These are phyloP conservation scores for Ustilago trichophora DNA, from an alignment of 1,284 basidiomycete genomes.

Conservation along the genomic window DNA sequence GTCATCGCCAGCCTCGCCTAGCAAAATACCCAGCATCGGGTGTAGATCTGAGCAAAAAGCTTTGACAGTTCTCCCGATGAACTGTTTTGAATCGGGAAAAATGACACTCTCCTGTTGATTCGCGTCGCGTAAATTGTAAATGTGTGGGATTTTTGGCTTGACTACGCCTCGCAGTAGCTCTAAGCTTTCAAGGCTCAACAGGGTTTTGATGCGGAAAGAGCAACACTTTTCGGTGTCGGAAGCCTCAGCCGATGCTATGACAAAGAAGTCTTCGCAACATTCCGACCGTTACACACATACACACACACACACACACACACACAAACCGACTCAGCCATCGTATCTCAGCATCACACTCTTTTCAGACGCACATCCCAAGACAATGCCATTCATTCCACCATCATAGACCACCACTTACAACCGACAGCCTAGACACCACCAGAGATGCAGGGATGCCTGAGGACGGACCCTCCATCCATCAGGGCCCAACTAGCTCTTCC, in stretches of 20 bases:
- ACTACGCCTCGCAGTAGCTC: conserved; percentile 14
- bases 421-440: background rate
- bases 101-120: conserved; percentile 6
- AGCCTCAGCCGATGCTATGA: background rate
- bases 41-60: background rate
- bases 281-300: background rate
- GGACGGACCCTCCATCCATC: background rate
- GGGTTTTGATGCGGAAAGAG: conserved; percentile 9
- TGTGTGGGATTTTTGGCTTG: background rate
- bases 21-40: too few relatives aligned
- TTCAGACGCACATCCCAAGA: too few relatives aligned
- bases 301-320: too few relatives aligned
- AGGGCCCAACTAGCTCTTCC: background rate
- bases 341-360: too few relatives aligned
- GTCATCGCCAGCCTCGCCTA: background rate
- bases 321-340: conserved; percentile 15
- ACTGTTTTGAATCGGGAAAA: conserved; percentile 5
- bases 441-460: conserved; percentile 28
- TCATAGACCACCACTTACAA: background rate
- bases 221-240: conserved; percentile 30
- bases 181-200: background rate
- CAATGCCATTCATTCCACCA: background rate
- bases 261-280: conserved; percentile 2
- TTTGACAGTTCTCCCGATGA: too few relatives aligned
- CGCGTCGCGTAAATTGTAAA: conserved; percentile 29